phyloP scores from a whole-genome alignment of 2,329 filamentous ascomycete species.

The Coleophoma cylindrospora region DNA sequence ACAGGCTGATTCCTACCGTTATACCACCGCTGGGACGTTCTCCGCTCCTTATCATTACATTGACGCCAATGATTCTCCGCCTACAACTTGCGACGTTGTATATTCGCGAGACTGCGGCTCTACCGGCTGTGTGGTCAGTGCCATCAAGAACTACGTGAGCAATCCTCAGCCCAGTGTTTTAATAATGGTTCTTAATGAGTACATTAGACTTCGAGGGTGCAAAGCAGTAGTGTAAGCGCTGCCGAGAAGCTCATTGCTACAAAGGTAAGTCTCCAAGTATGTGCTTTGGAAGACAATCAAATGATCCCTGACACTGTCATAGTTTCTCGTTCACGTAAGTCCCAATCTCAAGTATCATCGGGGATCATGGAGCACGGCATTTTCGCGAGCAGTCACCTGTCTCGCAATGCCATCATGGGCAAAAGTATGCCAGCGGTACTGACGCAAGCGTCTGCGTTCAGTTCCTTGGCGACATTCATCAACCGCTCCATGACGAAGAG shows the following conservation, averaged over 20 bases:
- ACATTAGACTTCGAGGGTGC: slow-evolving; percentile 13
- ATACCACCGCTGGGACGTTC: slow-evolving; percentile 58
- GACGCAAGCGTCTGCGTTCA: slow-evolving; percentile 6
- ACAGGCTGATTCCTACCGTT: slow-evolving; percentile 51
- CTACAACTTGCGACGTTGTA: slow-evolving; percentile 50
- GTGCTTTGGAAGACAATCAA: neutral
- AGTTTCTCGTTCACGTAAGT: slow-evolving; percentile 28
- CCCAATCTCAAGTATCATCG: slow-evolving; percentile 7
- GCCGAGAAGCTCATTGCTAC: slow-evolving; percentile 51
- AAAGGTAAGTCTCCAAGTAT: slow-evolving; percentile 32
- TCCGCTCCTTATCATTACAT: slow-evolving; percentile 63
- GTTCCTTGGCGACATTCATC: slow-evolving; percentile 56
- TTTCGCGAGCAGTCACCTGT: slow-evolving; percentile 3
- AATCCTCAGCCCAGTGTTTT: neutral
- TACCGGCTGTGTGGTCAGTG: slow-evolving; percentile 52
- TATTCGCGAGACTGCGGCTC: slow-evolving; percentile 56
- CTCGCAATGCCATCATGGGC: slow-evolving; percentile 14
- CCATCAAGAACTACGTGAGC: slow-evolving; percentile 21
- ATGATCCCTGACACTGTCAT: neutral
- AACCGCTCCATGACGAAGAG: slow-evolving; percentile 63
- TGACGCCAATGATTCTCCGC: slow-evolving; percentile 59
- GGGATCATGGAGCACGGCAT: neutral
- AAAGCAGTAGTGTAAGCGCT: slow-evolving; percentile 28
- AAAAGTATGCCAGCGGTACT: neutral
- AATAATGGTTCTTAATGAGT: slow-evolving; percentile 28